A percentile compares a stretch with the other conserved stretches of the same genome.
phyloP scores from a whole-genome alignment of 2,329 filamentous ascomycete genomes.

The Geosmithia morbida region DNA sequence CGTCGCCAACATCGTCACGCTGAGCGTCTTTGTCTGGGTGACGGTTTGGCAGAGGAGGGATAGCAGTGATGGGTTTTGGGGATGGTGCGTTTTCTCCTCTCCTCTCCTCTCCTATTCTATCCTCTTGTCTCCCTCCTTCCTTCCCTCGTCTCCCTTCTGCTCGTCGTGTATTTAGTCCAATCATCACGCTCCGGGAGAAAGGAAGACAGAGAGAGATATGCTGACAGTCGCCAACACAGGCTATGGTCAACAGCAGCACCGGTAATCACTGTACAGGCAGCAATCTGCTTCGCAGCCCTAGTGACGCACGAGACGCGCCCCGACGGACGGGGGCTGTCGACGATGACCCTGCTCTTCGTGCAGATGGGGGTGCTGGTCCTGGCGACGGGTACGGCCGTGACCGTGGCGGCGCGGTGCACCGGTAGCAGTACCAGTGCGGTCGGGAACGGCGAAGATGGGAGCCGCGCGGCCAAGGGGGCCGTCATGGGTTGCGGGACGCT shows the following conservation, averaged over 20 bases:
- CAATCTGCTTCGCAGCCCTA: conserved; percentile 10
- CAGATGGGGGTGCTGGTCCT: conserved; percentile 11
- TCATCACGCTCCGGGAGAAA: too few species aligned
- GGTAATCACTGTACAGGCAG: conserved; percentile 5
- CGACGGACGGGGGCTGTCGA: conserved; percentile 8
- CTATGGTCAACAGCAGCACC: conserved; percentile 11
- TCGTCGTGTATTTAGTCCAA: too few species aligned
- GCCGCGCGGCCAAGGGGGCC: conserved; percentile 9
- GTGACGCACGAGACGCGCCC: conserved; percentile 10
- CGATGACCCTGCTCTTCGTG: conserved; percentile 10
- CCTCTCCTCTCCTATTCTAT: fast-evolving
- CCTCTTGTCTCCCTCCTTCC: fast-evolving
- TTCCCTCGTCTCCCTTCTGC: background rate
- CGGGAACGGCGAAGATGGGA: conserved; percentile 5
- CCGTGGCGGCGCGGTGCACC: conserved; percentile 8
- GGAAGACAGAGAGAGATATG: conserved; percentile 5
- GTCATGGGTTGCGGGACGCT: conserved; percentile 12
- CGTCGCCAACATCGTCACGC: conserved; percentile 8
- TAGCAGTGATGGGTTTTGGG: conserved; percentile 7
- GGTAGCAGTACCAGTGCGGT: conserved; percentile 1
- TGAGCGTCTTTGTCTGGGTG: conserved; percentile 12
- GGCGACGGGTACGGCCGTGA: conserved; percentile 7
- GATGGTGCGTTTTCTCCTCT: conserved; percentile 7
- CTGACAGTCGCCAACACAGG: too few species aligned
- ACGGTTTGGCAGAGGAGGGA: conserved; percentile 10